phyloP scores from a whole-genome alignment of 371 early-diverging fungal genomes.

The Encephalitozoon romaleae region DNA sequence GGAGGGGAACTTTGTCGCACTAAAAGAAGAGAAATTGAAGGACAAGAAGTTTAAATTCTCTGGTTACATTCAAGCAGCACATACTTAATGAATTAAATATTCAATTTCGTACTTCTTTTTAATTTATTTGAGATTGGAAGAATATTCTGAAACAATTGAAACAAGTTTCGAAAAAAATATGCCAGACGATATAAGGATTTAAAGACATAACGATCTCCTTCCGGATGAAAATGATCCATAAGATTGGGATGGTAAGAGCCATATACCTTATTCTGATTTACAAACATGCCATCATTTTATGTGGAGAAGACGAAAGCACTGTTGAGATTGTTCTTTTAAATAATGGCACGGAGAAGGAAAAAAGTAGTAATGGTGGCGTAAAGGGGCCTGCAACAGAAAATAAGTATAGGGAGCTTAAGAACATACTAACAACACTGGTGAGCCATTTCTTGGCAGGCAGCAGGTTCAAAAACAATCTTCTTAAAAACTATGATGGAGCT shows the following conservation, averaged over 20 bases:
- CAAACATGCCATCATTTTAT: not conserved
- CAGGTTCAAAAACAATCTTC: not conserved
- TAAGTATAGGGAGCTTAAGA: not conserved
- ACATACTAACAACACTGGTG: not conserved
- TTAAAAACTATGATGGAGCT: not conserved
- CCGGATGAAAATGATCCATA: not conserved
- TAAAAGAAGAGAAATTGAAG: conserved; percentile 28
- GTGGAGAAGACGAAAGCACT: not conserved
- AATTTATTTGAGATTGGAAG: not conserved
- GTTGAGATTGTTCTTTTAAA: not conserved
- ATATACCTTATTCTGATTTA: not conserved
- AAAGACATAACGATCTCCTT: not conserved
- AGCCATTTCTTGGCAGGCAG: not conserved
- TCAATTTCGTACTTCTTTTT: not conserved
- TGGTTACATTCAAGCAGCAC: conserved; percentile 28
- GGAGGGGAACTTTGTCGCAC: conserved; percentile 34
- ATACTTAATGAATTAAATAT: not conserved
- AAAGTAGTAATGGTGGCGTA: not conserved
- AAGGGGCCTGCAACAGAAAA: not conserved
- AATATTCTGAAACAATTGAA: not conserved
- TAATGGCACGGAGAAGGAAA: not conserved
- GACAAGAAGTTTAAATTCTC: conserved; percentile 23
- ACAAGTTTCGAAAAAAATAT: not conserved
- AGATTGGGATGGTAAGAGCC: not conserved
- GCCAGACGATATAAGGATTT: not conserved